phyloP scores from a whole-genome alignment of 2,329 filamentous ascomycete genomes.

The Dothideomycetes sp. region DNA sequence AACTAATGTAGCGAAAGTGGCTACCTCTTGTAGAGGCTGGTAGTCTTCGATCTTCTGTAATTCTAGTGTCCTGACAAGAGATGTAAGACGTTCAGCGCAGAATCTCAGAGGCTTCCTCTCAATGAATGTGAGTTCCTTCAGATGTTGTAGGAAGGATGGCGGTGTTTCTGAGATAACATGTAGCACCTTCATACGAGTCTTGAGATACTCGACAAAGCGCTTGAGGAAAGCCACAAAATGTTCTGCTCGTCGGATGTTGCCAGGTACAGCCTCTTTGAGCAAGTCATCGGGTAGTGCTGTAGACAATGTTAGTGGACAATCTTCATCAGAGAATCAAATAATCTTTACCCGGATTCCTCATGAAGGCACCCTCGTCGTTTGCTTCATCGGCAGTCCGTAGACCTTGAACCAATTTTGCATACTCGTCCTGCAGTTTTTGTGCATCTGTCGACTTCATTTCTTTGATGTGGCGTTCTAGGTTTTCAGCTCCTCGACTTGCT shows the following conservation, averaged over 20 bases:
- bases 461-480: slow-evolving; percentile 79
- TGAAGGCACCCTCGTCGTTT: slow-evolving; percentile 88
- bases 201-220: slow-evolving; percentile 89
- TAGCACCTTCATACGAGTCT: slow-evolving; percentile 95
- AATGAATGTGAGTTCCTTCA: slow-evolving; percentile 94
- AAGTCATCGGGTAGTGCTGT: slow-evolving; percentile 78
- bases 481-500: slow-evolving; percentile 81
- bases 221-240: slow-evolving; percentile 94
- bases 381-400: slow-evolving; percentile 80
- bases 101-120: slow-evolving; percentile 92
- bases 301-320: no score
- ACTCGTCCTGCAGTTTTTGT: slow-evolving; percentile 88
- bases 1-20: slow-evolving; percentile 90
- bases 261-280: slow-evolving; percentile 88
- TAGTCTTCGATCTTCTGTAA: slow-evolving; percentile 98
- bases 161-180: slow-evolving; percentile 97
- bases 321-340: not conserved
- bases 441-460: slow-evolving; percentile 96
- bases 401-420: slow-evolving; percentile 88
- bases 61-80: slow-evolving; percentile 86
- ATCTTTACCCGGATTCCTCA: slow-evolving; percentile 71
- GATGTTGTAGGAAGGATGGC: slow-evolving; percentile 81
- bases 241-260: slow-evolving; percentile 90
- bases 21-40: slow-evolving; percentile 91
- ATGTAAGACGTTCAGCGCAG: slow-evolving; percentile 89